Base-by-base conservation (phyloP, 2,329 filamentous ascomycete genomes). In the Scopulariopsis brevicaulis region DNA sequence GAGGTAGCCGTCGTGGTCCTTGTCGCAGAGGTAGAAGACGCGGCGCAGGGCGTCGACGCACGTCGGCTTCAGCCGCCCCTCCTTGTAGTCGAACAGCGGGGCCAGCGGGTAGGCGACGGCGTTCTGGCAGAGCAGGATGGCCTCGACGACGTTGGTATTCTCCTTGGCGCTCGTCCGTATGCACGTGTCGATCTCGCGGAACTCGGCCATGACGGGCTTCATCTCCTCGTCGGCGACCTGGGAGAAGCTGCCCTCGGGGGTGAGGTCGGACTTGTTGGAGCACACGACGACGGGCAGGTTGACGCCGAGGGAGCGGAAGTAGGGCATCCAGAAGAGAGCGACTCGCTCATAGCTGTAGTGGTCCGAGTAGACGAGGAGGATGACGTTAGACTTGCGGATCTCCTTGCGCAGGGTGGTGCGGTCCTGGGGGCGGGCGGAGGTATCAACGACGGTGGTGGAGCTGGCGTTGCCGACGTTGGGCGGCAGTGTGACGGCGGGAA, bases 281-380 rank as follows among this genome's bases (percentile, higher is more conserved):
- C 94, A 97, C 59, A 99, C 77, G 52, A 99, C 92, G 12, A 99
- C 94, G 0, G 94, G 94, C 24, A 99, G 91, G 69, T 99, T 99
- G 68, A 99, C 94, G n/a, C 94, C 94, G 46, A 99, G 82, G 4
- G 92, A 96, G 61, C 94, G 88, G 68, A 99, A 97, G 72, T 96
- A 95, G 12, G 94, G 94, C 82, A 99, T 88, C 94, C 94, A 99
- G 72, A 97, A 99, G 53, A 99, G 78, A 3, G 93, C 94, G 3
- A 99, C 92, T 43, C 94, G 81, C 70, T 99, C 94, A 75, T 97
- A 99, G 79, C 92, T 97, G 77, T 99, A 99, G 73, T 97, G 93
- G 70, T 99, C 94, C 63, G 92, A 92, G 72, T 99, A 99, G 58
- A 99, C 92, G 51, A 99, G 83, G 20, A 97, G 80, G 63, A 99